Conservation (phyloP, 192 early-diverging fungal genomes). For the Spinellus fusiger region DNA sequence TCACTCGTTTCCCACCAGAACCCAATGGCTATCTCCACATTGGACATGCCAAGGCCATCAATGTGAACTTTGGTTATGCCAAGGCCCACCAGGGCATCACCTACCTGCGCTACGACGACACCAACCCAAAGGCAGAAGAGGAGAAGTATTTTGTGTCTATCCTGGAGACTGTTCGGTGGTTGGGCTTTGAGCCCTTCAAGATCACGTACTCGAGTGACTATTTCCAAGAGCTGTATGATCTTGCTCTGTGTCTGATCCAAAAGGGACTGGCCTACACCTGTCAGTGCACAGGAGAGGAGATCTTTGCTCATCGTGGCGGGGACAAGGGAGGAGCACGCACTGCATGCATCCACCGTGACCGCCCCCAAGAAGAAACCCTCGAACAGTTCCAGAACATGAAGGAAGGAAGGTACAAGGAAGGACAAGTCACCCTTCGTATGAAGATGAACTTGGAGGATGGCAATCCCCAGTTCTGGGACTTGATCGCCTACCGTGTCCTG, state of each 20-base stretch:
- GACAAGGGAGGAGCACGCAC: slow-evolving; percentile 77
- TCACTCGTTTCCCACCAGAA: slow-evolving; percentile 99
- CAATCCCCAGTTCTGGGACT: slow-evolving; percentile 99
- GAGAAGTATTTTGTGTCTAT: slow-evolving; percentile 94
- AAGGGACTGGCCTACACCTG: slow-evolving; percentile 72
- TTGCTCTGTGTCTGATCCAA: slow-evolving; percentile 88
- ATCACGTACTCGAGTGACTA: slow-evolving; percentile 98
- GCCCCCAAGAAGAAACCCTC: slow-evolving; percentile 89
- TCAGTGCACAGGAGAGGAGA: slow-evolving; percentile 94
- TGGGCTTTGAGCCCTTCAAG: slow-evolving; percentile 88
- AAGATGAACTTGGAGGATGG: slow-evolving; percentile 98
- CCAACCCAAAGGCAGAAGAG: slow-evolving; percentile 84
- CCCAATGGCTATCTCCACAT: slow-evolving; percentile 99
- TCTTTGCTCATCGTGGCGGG: slow-evolving; percentile 88
- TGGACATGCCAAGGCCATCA: slow-evolving; percentile 99
- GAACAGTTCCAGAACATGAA: slow-evolving; percentile 97
- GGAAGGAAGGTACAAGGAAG: slow-evolving; percentile 90
- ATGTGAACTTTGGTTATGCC: slow-evolving; percentile 99
- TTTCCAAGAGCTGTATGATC: slow-evolving; percentile 93
- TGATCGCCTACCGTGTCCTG: slow-evolving; percentile 94
- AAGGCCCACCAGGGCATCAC: slow-evolving; percentile 81
- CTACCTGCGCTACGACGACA: slow-evolving; percentile 74
- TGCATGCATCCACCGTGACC: slow-evolving; percentile 86
- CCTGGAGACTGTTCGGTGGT: slow-evolving; percentile 88
- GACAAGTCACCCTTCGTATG: slow-evolving; percentile 92